phyloP scores from a whole-genome alignment of 2,329 filamentous ascomycete genomes.

The Hymenoscyphus scutula region DNA sequence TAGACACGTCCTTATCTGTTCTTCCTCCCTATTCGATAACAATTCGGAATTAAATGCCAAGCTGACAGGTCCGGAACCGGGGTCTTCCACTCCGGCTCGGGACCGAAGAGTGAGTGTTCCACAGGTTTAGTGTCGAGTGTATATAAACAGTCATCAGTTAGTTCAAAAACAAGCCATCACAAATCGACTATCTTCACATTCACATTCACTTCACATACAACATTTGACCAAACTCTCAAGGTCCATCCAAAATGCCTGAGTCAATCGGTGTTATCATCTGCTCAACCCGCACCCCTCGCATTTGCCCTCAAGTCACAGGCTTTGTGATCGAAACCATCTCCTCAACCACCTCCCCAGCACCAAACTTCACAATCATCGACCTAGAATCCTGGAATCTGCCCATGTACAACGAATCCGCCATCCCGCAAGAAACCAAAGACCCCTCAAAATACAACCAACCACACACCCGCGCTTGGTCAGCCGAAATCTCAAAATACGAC shows the following conservation, averaged over 20 bases:
- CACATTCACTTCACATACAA: too few relatives aligned
- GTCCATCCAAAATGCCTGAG: neutral
- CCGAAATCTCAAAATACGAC: constrained; percentile 35
- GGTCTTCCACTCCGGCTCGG: too few relatives aligned
- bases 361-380: constrained; percentile 37
- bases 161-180: too few relatives aligned
- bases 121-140: too few relatives aligned
- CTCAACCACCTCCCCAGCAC: constrained; percentile 18
- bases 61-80: too few relatives aligned
- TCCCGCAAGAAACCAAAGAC: constrained; percentile 36
- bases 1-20: too few relatives aligned
- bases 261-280: constrained; percentile 38
- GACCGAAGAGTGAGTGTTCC: too few relatives aligned
- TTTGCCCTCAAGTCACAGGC: constrained; percentile 37
- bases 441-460: constrained; percentile 37
- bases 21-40: too few relatives aligned
- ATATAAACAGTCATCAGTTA: too few relatives aligned
- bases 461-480: constrained; percentile 40
- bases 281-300: constrained; percentile 38
- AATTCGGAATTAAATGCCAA: too few relatives aligned
- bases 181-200: too few relatives aligned
- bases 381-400: constrained; percentile 40
- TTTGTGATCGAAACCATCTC: constrained; percentile 34
- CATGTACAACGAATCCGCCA: constrained; percentile 41
- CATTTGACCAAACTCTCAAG: too few relatives aligned